Evolutionary conservation across 129 eudicot genomes (phyloP).

Genomic region (Tagetes erecta): DNA sequence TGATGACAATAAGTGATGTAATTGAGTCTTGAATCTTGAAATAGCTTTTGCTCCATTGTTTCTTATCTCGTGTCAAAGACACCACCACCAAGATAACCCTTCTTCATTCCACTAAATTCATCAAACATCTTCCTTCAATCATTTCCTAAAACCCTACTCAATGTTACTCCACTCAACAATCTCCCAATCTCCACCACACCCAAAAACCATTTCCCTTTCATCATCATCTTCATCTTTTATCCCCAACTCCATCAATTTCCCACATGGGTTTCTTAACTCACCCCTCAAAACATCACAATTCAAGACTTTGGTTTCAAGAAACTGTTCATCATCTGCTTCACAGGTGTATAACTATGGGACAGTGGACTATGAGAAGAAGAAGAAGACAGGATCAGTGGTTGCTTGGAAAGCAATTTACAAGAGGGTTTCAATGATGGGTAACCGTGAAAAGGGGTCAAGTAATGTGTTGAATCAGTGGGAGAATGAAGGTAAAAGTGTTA

Average conservation of each 20-base stretch:
- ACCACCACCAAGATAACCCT: slow-evolving; percentile 37
- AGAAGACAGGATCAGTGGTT: slow-evolving; percentile 36
- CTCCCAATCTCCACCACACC: slow-evolving; percentile 35
- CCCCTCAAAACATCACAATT: slow-evolving; percentile 20
- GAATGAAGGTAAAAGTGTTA: slow-evolving; percentile 49
- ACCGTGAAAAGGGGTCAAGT: slow-evolving; percentile 44
- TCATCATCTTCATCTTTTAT: slow-evolving; percentile 30
- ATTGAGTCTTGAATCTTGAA: neutral
- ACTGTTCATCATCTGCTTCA: slow-evolving; percentile 34
- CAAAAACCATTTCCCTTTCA: slow-evolving; percentile 22
- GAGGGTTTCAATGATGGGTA: slow-evolving; percentile 47
- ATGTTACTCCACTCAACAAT: slow-evolving; percentile 45
- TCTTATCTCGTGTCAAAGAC: slow-evolving; percentile 18
- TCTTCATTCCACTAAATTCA: neutral
- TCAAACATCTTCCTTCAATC: neutral
- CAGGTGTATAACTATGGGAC: slow-evolving; percentile 44
- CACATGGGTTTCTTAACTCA: slow-evolving; percentile 40
- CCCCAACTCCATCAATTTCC: slow-evolving; percentile 33
- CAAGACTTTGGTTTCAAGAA: slow-evolving; percentile 23
- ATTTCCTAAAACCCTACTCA: slow-evolving; percentile 25
- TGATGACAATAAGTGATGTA: too few species aligned
- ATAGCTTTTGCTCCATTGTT: slow-evolving; percentile 9
- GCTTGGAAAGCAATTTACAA: slow-evolving; percentile 62
- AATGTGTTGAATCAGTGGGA: slow-evolving; percentile 67
- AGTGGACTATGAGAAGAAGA: slow-evolving; percentile 56